phyloP scores from a whole-genome alignment of 1,284 basidiomycete species.

The Ustilago shanxiensis region DNA sequence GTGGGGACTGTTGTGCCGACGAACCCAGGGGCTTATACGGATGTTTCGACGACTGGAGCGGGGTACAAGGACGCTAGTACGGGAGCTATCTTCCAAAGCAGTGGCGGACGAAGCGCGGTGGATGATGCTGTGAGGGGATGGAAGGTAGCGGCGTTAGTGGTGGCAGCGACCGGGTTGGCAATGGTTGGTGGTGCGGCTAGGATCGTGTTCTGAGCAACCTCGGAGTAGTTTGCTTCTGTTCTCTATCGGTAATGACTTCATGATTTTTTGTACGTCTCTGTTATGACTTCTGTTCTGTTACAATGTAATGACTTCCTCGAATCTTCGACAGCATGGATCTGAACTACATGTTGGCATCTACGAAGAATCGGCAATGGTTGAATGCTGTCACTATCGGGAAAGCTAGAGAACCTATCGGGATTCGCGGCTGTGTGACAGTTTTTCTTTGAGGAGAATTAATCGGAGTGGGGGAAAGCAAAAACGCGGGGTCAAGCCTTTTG shows the following conservation, averaged over 20 bases:
- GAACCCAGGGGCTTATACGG: slow-evolving; percentile 38
- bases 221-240: neutral
- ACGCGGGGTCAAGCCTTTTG: slow-evolving; percentile 5
- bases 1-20: slow-evolving; percentile 25
- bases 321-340: neutral
- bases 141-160: slow-evolving; percentile 8
- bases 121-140: slow-evolving; percentile 22
- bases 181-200: slow-evolving; percentile 25
- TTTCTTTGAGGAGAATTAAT: slow-evolving; percentile 8
- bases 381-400: neutral
- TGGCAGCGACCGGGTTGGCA: slow-evolving; percentile 18
- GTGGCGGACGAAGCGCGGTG: slow-evolving; percentile 11
- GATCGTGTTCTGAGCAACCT: slow-evolving; percentile 3
- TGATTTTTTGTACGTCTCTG: neutral
- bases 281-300: neutral
- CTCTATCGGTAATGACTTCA: neutral
- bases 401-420: neutral
- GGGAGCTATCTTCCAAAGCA: slow-evolving; percentile 47
- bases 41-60: slow-evolving; percentile 43
- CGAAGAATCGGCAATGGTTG: neutral
- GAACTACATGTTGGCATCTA: neutral
- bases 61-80: slow-evolving; percentile 52
- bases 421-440: neutral
- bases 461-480: slow-evolving; percentile 32
- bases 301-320: slow-evolving; percentile 1